These are phyloP conservation scores for Xylaria sp. DNA, from an alignment of 2,329 filamentous ascomycete genomes.

Conservation along the genomic window DNA sequence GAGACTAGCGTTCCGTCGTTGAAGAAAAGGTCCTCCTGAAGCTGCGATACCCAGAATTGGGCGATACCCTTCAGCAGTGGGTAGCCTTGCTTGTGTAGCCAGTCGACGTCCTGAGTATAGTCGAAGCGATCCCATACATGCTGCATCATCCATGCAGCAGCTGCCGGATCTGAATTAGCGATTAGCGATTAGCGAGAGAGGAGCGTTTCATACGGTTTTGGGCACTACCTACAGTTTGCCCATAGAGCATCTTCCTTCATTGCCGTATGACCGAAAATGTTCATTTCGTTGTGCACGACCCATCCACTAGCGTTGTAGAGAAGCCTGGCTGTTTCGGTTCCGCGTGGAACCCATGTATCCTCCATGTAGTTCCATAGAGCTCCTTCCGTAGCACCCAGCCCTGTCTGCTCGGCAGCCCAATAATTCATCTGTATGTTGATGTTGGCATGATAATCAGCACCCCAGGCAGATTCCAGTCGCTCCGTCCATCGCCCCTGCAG, in stretches of 20 bases:
- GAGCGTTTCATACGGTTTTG: too few relatives aligned
- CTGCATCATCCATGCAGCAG: constrained; percentile 65
- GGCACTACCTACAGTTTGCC: constrained; percentile 41
- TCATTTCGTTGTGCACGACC: constrained; percentile 63
- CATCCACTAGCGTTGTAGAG: constrained; percentile 62
- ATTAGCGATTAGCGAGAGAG: too few relatives aligned
- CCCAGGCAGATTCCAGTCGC: constrained; percentile 50
- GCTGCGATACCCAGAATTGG: constrained; percentile 61
- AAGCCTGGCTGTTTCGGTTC: constrained; percentile 56
- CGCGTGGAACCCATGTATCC: constrained; percentile 59
- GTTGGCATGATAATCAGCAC: constrained; percentile 62
- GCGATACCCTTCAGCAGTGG: constrained; percentile 59
- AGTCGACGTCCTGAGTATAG: constrained; percentile 54
- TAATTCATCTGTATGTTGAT: constrained; percentile 69
- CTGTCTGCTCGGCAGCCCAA: constrained; percentile 61
- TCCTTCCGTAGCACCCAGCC: constrained; percentile 51
- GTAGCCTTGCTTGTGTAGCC: constrained; percentile 56
- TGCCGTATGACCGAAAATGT: constrained; percentile 62
- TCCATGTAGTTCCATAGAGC: constrained; percentile 60
- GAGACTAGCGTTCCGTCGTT: constrained; percentile 59
- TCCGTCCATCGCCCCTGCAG: constrained; percentile 63
- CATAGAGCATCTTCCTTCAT: constrained; percentile 41
- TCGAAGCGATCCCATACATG: constrained; percentile 64
- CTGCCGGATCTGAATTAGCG: constrained; percentile 44
- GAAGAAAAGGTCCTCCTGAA: constrained; percentile 56